phyloP scores from a whole-genome alignment of 192 early-diverging fungal genomes.

The Lunasporangiospora selenospora region DNA sequence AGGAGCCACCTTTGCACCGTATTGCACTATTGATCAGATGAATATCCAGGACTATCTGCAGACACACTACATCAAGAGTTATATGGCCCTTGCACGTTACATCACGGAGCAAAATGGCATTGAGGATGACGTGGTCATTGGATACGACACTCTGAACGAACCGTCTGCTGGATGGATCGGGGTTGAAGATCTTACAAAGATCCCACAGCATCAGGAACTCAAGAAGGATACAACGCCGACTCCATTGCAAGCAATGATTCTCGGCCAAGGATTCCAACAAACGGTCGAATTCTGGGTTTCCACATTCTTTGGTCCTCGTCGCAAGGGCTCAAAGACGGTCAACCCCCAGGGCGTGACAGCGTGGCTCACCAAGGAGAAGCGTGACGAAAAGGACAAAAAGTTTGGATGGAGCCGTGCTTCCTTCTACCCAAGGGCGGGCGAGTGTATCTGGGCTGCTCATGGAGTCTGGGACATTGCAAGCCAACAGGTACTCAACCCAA shows the following conservation, averaged over 20 bases:
- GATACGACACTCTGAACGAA: constrained; percentile 66
- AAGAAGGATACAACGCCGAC: constrained; percentile 62
- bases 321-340: constrained; percentile 37
- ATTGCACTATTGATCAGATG: constrained; percentile 54
- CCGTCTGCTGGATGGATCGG: constrained; percentile 60
- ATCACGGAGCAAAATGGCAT: constrained; percentile 48
- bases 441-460: constrained; percentile 64
- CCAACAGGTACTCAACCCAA: constrained; percentile 18
- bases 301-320: constrained; percentile 56
- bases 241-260: constrained; percentile 56
- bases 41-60: constrained; percentile 68
- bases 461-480: constrained; percentile 55
- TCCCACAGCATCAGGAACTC: constrained; percentile 51
- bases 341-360: constrained; percentile 53
- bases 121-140: constrained; percentile 55
- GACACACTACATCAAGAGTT: constrained; percentile 55
- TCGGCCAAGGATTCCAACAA: constrained; percentile 53
- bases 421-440: constrained; percentile 36
- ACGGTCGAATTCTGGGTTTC: constrained; percentile 58
- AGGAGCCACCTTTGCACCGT: constrained; percentile 54
- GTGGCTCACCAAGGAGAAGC: constrained; percentile 47
- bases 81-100: constrained; percentile 47
- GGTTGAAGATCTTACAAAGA: constrained; percentile 48
- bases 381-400: constrained; percentile 39
- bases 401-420: constrained; percentile 55